Base-by-base conservation (phyloP, 2,329 filamentous ascomycete genomes). In the Balansia obtecta region DNA sequence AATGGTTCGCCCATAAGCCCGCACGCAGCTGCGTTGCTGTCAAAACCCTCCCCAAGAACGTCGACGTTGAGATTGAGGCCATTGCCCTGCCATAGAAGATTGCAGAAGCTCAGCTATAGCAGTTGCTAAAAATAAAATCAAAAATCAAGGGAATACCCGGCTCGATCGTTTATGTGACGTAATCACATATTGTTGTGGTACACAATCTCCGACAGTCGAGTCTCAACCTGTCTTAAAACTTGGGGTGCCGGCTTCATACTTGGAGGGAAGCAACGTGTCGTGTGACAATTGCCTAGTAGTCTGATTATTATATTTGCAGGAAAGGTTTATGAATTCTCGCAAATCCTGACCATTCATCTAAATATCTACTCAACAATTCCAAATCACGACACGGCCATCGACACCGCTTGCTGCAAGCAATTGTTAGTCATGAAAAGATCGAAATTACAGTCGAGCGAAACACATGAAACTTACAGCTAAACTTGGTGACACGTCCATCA, bases 1-100 rank as follows among this genome's bases (percentile, higher is more conserved):
- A 88, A 70, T 88, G 83, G 76, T 90, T 91, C 68, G 70, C 76
- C 53, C 83, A 88, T 71, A 90, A 88, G 77, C 88, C 88, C 18
- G 85, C 87, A n/a, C 79, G 88, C 58, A 89, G 84, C 71, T 95
- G 88, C 65, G 88, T 95, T 49, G 88, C 88, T 5, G 90, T 94
- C 56, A 90, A 93, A 76, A 82, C 86, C 60, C 77, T 95, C 56
- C 89, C 89, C 54, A 88, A 90, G 76, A 82, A 83, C 51, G 88
- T 89, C 41, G 83, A 88, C 53, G 82, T 95, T 22, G 89, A 95
- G 76, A 93, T 95, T 64, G 88, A 95, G 76, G 86, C 82, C 65
- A 85, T 93, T 72, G 88, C 88, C 51, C 73, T 85, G 50, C 75
- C 82, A 55, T 82, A 68, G 27, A 27, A 27, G 8, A 27, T 27